Evolutionary conservation across 1,284 basidiomycete genomes (phyloP).

Genomic region (Singerocomus inundabilis): DNA sequence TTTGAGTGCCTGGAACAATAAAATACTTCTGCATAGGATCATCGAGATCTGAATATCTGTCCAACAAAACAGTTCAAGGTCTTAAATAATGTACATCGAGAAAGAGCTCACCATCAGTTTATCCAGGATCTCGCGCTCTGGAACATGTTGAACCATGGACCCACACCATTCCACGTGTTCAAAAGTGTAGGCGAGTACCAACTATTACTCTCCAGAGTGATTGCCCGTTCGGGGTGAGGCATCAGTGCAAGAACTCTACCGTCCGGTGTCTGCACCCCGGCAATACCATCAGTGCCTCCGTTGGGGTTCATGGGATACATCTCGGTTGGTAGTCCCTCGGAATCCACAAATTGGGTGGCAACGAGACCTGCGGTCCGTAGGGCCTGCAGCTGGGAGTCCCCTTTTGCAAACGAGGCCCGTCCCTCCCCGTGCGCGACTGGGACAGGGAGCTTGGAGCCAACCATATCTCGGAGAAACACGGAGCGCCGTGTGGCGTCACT

Average conservation of each 20-base stretch:
- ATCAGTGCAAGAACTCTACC: slow-evolving; percentile 92
- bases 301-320: slow-evolving; percentile 95
- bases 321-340: slow-evolving; percentile 62
- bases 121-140: slow-evolving; percentile 72
- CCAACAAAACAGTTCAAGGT: slow-evolving; percentile 3
- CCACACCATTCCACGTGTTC: slow-evolving; percentile 64
- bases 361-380: slow-evolving; percentile 56
- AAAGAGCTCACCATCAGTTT: slow-evolving; percentile 22
- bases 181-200: slow-evolving; percentile 70
- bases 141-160: slow-evolving; percentile 96
- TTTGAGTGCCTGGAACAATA: slow-evolving; percentile 8
- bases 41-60: not conserved
- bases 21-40: not conserved
- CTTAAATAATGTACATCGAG: not conserved
- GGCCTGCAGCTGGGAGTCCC: slow-evolving; percentile 38
- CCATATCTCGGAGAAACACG: slow-evolving; percentile 90
- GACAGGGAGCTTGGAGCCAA: slow-evolving; percentile 83
- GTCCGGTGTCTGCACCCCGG: slow-evolving; percentile 83
- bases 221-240: slow-evolving; percentile 91
- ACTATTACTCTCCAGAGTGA: slow-evolving; percentile 77
- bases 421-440: slow-evolving; percentile 98
- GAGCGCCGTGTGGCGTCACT: slow-evolving; percentile 54
- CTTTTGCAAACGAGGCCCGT: slow-evolving; percentile 65
- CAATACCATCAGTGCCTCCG: slow-evolving; percentile 84
- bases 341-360: slow-evolving; percentile 79